Evolutionary conservation across 331 rosid genomes (phyloP), one percentile per base, ranked within the genome.

Genomic region (Malus hybrid): DNA sequence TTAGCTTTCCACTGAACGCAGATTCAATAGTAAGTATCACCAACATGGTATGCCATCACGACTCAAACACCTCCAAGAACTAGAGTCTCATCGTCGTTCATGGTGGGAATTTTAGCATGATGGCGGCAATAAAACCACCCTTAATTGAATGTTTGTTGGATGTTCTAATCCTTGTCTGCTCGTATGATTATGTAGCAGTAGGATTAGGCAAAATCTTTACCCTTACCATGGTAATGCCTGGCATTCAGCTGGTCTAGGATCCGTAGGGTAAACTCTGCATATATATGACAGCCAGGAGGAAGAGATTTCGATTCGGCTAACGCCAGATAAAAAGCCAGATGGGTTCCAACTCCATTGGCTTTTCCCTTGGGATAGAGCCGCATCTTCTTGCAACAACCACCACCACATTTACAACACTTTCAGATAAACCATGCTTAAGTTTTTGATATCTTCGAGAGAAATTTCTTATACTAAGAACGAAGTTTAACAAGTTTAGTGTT

Each of bases 331-430:
- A 87, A 39, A 36, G 87, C 87, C 4, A 87, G 14, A 73, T 85
- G 80, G 78, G 71, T 83, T 15, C 85, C 93, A 74, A 46, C 27
- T 18, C 82, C 87, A 20, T 11, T 14, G 27, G 59, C 89, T 66
- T 55, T 78, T 57, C 97, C 97, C 2, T 78, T 88, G 44, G 92
- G 96, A 79, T 85, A 90, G 46, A 88, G 70, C 32, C 65, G 72
- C 72, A 92, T 80, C 84, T 85, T 85, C 97, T 91, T 89, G 81
- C 75, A 67, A 44, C 24, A 62, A 24, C 24, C 24, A 39, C 66
- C 57, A 50, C 36, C 32, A 63, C 29, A 9, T 18, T 22, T 14
- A 19, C 4, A 29, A 5, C 0, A n/a, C 5, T n/a, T 12, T 7
- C 24, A 24, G 24, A 24, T 24, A 24, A 24, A 24, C 9, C 5